Evolutionary conservation across 805 yeast species (phyloP).

Genomic region (Deakozyma indianensis): DNA sequence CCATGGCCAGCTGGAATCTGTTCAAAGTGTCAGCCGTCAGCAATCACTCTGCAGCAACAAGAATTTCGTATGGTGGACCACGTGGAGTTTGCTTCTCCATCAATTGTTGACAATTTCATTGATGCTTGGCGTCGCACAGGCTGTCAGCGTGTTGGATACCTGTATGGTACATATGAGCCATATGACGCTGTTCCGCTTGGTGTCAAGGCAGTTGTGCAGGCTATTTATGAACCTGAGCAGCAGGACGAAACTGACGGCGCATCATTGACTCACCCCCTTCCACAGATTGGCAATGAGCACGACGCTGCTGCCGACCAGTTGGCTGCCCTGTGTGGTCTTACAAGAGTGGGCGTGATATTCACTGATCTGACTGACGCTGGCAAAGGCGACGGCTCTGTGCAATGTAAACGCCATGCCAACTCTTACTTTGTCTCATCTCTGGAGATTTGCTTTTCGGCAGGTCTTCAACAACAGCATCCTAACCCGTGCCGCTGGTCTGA

Average conservation of each 20-base stretch:
- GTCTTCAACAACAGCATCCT: constrained; percentile 53
- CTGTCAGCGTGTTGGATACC: constrained; percentile 68
- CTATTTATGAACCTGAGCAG: constrained; percentile 90
- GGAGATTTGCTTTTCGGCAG: constrained; percentile 74
- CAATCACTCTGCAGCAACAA: constrained; percentile 84
- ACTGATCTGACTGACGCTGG: constrained; percentile 88
- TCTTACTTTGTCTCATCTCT: constrained; percentile 82
- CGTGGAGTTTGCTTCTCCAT: constrained; percentile 72
- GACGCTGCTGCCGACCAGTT: constrained; percentile 32
- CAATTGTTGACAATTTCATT: constrained; percentile 66
- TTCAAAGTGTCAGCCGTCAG: constrained; percentile 92
- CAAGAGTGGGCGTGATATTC: constrained; percentile 69
- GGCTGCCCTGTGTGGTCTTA: constrained; percentile 45
- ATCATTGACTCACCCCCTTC: constrained; percentile 34
- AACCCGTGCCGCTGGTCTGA: constrained; percentile 50
- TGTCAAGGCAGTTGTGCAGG: constrained; percentile 84
- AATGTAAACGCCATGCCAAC: constrained; percentile 85
- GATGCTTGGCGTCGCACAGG: constrained; percentile 89
- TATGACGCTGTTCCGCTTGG: constrained; percentile 86
- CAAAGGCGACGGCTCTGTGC: constrained; percentile 70
- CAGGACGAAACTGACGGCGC: constrained; percentile 76
- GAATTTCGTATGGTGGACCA: constrained; percentile 93
- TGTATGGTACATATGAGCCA: constrained; percentile 68
- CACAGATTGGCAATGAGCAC: constrained; percentile 34
- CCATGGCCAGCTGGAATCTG: constrained; percentile 95